These are phyloP conservation scores for Avena insularis DNA, from an alignment of 176 grass and related monocot species.

Conservation along the genomic window DNA sequence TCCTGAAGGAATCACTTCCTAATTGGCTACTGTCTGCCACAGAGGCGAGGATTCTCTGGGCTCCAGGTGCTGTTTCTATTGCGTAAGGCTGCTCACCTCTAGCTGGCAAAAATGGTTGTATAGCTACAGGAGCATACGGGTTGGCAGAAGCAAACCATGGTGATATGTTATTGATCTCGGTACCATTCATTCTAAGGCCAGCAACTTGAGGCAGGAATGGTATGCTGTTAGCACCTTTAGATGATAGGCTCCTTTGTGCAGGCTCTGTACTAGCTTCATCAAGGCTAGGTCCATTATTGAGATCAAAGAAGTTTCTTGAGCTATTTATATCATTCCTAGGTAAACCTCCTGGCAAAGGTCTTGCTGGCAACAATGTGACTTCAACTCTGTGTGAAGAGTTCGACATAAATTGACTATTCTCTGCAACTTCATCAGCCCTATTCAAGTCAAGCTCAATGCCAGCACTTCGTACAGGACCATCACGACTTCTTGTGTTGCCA, in stretches of 20 bases:
- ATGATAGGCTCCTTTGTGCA: conserved; percentile 51
- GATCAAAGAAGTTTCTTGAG: conserved; percentile 73
- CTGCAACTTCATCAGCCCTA: conserved; percentile 62
- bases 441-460: conserved; percentile 81
- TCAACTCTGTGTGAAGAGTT: conserved; percentile 52
- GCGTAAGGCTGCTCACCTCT: conserved; percentile 75
- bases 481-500: conserved; percentile 55
- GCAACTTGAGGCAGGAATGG: conserved; percentile 62
- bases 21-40: conserved; percentile 59
- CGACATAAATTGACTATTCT: conserved; percentile 54
- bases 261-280: conserved; percentile 63
- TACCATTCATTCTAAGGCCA: conserved; percentile 63
- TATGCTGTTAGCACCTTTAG: conserved; percentile 59
- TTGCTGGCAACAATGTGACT: conserved; percentile 55
- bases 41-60: conserved; percentile 66
- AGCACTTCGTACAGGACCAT: conserved; percentile 46
- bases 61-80: conserved; percentile 51
- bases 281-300: conserved; percentile 72
- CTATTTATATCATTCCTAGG: conserved; percentile 50
- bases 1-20: conserved; percentile 54
- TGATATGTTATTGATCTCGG: conserved; percentile 62
- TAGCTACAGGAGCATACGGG: conserved; percentile 64
- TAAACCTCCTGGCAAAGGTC: conserved; percentile 47
- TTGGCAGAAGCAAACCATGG: conserved; percentile 64
- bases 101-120: conserved; percentile 72